Evolutionary conservation across 202 grass and related monocot species (phyloP).

Genomic region (Saccharum hybrid): DNA sequence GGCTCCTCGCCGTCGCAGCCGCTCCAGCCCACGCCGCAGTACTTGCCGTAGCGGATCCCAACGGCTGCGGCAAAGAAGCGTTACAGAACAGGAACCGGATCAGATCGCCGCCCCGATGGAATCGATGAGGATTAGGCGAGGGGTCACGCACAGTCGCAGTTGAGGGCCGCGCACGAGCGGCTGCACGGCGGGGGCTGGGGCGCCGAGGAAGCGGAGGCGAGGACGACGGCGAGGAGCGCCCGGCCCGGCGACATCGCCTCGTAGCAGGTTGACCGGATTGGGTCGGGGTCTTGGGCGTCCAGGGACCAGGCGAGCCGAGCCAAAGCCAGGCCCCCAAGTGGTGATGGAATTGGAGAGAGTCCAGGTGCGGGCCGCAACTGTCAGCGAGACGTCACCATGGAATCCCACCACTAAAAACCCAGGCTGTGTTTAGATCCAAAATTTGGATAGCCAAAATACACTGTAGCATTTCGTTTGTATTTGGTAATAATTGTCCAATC

Average conservation of each 20-base stretch:
- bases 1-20: constrained; percentile 83
- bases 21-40: constrained; percentile 82
- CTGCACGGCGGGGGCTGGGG: constrained; percentile 60
- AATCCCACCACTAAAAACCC: neutral
- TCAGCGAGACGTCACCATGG: neutral
- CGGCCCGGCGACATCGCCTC: no score
- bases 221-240: neutral
- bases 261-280: no score
- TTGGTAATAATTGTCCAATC: no score
- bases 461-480: no score
- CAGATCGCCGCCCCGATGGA: neutral
- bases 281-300: neutral
- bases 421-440: no score
- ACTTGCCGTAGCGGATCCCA: constrained; percentile 86
- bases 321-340: no score
- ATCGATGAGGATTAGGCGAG: neutral
- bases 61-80: constrained; percentile 43
- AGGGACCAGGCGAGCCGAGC: no score
- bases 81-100: neutral
- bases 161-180: constrained; percentile 67
- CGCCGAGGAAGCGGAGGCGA: constrained; percentile 28
- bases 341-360: no score
- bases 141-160: constrained; percentile 65
- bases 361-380: neutral
- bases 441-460: no score